Percentiles rank a stretch among this genome's conserved stretches.
Evolutionary conservation across 441 rosid species (phyloP).

Genomic region (Biscutella laevigata): DNA sequence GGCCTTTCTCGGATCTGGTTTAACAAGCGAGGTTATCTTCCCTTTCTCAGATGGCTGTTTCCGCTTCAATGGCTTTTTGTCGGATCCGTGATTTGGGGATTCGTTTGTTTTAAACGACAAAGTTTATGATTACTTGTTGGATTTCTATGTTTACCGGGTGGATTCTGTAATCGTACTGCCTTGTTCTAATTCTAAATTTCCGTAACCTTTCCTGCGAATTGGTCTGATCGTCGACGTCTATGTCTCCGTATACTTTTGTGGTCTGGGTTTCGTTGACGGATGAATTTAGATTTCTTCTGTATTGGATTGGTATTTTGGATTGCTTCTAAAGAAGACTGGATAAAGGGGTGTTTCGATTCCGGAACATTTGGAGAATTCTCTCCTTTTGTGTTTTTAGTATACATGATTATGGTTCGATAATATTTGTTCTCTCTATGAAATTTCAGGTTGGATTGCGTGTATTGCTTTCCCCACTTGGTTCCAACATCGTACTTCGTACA

Average conservation of each 20-base stretch:
- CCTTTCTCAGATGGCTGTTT: background rate
- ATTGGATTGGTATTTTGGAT: background rate
- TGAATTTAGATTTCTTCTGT: background rate
- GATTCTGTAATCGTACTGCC: background rate
- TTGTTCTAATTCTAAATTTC: too few relatives aligned
- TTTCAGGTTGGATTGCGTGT: constrained; percentile 43
- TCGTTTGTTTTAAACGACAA: background rate
- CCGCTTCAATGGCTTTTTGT: background rate
- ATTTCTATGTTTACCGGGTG: background rate
- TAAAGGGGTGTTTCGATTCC: background rate
- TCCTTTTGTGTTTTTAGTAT: too few relatives aligned
- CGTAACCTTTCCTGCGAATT: too few relatives aligned
- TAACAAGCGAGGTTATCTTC: constrained; percentile 36
- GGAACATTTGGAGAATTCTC: background rate
- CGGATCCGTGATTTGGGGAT: constrained; percentile 3
- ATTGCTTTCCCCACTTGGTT: constrained; percentile 42
- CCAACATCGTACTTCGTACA: constrained; percentile 44
- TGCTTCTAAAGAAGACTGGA: background rate
- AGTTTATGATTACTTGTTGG: background rate
- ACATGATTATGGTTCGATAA: too few relatives aligned
- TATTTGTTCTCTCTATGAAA: background rate
- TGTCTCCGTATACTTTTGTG: background rate
- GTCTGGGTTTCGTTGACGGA: background rate
- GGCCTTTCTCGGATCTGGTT: constrained; percentile 48
- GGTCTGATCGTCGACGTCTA: background rate